Evolutionary conservation across 148 eudicot genomes (phyloP), one percentile per base, ranked within the genome.

Genomic region (Chenopodium suecicum): DNA sequence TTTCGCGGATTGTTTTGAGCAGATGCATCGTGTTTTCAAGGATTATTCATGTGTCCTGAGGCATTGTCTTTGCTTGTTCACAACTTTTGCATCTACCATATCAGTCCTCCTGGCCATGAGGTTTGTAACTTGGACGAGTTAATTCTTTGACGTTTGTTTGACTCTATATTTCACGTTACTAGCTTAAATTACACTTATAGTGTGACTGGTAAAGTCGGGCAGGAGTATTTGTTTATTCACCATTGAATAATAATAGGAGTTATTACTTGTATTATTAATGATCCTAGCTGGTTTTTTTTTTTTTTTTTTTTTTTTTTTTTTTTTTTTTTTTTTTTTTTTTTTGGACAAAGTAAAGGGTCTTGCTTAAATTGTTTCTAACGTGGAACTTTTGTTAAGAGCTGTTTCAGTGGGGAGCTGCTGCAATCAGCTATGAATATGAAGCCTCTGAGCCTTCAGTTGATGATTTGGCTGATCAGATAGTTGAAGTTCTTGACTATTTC

Each of bases 101-200:
- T 95, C 78, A 92, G 91, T 81, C 99, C 99, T 54, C 98, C 98
- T 23, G 99, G 99, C 41, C 99, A 95, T 72, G 98, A 95, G 99
- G 99, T 95, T 80, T 67, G 94, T 92, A 62, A 83, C 79, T 64
- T 75, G 48, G 77, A 52, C 62, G 54, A 79, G 79, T 77, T 62
- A 69, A 69, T 50, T 58, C 41, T 46, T 78, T 37, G 16, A 17
- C 16, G 6, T 56, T 16, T 13, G 22, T 14, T 56, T 2, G 62
- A 19, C 16, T 56, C 17, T 56, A 17, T 19, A 2, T 54, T 19
- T 54, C 60, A 56, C 4, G 4, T 16, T 56, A 56, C 62, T 16
- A 16, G 62, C 4, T 16, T 4, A 56, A 56, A 56, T 50, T 17
- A 16, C 6, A 16, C 5, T 56, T 13, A 4, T 56, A 14, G 1